phyloP scores from a whole-genome alignment of 2,329 filamentous ascomycete species.

The Colletotrichum aenigma region DNA sequence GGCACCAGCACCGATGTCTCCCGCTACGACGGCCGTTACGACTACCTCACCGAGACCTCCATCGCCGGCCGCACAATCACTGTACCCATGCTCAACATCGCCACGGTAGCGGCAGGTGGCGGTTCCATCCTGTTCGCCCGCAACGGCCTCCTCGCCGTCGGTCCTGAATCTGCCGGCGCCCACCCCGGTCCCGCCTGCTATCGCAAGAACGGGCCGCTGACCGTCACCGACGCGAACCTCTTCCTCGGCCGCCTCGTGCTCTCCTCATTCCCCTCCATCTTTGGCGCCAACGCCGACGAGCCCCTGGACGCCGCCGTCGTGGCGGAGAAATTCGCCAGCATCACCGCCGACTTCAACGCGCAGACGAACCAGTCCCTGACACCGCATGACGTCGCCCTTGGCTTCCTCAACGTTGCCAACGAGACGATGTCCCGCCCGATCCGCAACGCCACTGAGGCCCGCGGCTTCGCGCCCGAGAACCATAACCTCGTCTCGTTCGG shows the following conservation, averaged over 20 bases:
- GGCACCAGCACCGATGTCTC: slow-evolving; percentile 77
- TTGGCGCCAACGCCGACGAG: slow-evolving; percentile 69
- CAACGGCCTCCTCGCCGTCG: slow-evolving; percentile 74
- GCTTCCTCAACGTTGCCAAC: slow-evolving; percentile 77
- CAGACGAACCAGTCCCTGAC: slow-evolving; percentile 34
- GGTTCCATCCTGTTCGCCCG: slow-evolving; percentile 65
- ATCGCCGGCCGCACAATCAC: slow-evolving; percentile 74
- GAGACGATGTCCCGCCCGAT: slow-evolving; percentile 80
- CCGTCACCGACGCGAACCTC: slow-evolving; percentile 75
- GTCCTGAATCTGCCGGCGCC: slow-evolving; percentile 73
- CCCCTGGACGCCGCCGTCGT: slow-evolving; percentile 45
- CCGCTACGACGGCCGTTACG: slow-evolving; percentile 70
- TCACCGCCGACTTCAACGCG: slow-evolving; percentile 44
- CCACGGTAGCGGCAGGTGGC: slow-evolving; percentile 65
- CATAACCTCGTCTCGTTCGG: slow-evolving; percentile 55
- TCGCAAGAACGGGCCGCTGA: slow-evolving; percentile 71
- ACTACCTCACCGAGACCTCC: slow-evolving; percentile 75
- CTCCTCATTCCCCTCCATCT: slow-evolving; percentile 74
- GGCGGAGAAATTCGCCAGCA: slow-evolving; percentile 41
- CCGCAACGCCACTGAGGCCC: slow-evolving; percentile 73
- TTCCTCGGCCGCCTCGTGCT: slow-evolving; percentile 65
- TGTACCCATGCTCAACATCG: slow-evolving; percentile 75
- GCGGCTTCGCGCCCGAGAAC: slow-evolving; percentile 32
- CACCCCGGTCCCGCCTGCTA: slow-evolving; percentile 77
- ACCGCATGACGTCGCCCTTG: slow-evolving; percentile 58